Base-by-base conservation (phyloP, 345 rosid species). In the Boechera retrofracta region DNA sequence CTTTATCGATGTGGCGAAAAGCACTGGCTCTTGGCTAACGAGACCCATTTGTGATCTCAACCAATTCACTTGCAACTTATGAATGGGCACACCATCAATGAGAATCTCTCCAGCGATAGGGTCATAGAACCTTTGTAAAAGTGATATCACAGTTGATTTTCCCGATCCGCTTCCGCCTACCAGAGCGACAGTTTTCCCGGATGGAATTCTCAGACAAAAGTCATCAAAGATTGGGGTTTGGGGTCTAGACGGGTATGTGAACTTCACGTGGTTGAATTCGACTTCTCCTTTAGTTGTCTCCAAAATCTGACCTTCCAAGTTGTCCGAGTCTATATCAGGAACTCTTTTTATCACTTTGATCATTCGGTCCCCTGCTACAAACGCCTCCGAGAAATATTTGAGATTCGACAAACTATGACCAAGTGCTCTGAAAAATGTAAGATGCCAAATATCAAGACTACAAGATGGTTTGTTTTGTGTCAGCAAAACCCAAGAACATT, bases 101-200 rank as follows among this genome's bases (percentile, higher is more conserved):
- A 89, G 89, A 67, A 91, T 91, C 72, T 89, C 91, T 33, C 97
- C 98, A 7, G 81, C 88, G 0, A 38, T 44, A 0, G 98, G 96
- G 80, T 94, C 96, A 10, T 94, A 94, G 54, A 94, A 91, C 41
- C 98, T 83, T 69, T 91, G 94, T 21, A 91, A 88, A 78, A 91
- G 83, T 2, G 91, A 89, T 49, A 91, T 86, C 45, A 94, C 89
- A 0, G 98, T 91, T 72, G 97, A 91, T 81, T 93, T 93, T 10
- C 97, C 98, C 0, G 92, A 91, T 35, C 98, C 97, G 52, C 94
- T 91, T 38, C 89, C 92, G 3, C 98, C 98, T 1, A 93, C 97
- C 28, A 93, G 83, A 59, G 98, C 98, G 74, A 89, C 96, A 78
- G 94, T 94, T 73, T 88, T 91, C 28, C 98, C 94, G 2, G 87